A percentile compares a stretch with the other conserved stretches of the same genome.
Evolutionary conservation across 2,329 filamentous ascomycete species (phyloP).

Genomic region (Pezicula carpinea): DNA sequence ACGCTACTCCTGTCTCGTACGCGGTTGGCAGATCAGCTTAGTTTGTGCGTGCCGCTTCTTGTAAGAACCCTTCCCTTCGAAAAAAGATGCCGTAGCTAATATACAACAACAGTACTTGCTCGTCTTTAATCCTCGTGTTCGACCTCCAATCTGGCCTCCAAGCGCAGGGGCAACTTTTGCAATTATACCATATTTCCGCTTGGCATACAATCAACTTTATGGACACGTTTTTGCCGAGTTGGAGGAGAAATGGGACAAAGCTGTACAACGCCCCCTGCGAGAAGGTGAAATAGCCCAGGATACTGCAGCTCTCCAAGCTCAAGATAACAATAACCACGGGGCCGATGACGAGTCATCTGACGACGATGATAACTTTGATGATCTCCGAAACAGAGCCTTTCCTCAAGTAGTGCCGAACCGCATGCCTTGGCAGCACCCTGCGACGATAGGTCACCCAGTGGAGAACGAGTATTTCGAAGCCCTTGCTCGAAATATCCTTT

Average conservation of each 20-base stretch:
- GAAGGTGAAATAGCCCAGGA: slow-evolving; percentile 29
- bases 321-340: slow-evolving; percentile 27
- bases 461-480: too few species aligned
- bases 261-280: slow-evolving; percentile 27
- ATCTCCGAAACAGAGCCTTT: too few species aligned
- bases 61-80: slow-evolving; percentile 16
- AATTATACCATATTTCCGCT: slow-evolving; percentile 60
- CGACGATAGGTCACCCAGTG: too few species aligned
- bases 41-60: slow-evolving; percentile 29
- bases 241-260: slow-evolving; percentile 27
- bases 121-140: slow-evolving; percentile 12
- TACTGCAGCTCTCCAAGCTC: slow-evolving; percentile 28
- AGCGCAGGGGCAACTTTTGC: slow-evolving; percentile 62
- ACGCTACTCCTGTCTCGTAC: slow-evolving; percentile 65
- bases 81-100: not conserved
- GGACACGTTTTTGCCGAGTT: slow-evolving; percentile 18
- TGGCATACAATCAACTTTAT: slow-evolving; percentile 59
- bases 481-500: too few species aligned
- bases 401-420: too few species aligned
- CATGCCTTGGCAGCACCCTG: too few species aligned
- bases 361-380: too few species aligned
- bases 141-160: slow-evolving; percentile 39
- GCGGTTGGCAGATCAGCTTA: slow-evolving; percentile 47
- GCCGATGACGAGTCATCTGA: slow-evolving; percentile 13
- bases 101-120: slow-evolving; percentile 24